Percentiles rank a stretch among this genome's conserved stretches.
These are phyloP conservation scores for Penicillium sp. DNA, from an alignment of 2,329 filamentous ascomycete species.

Conservation along the genomic window DNA sequence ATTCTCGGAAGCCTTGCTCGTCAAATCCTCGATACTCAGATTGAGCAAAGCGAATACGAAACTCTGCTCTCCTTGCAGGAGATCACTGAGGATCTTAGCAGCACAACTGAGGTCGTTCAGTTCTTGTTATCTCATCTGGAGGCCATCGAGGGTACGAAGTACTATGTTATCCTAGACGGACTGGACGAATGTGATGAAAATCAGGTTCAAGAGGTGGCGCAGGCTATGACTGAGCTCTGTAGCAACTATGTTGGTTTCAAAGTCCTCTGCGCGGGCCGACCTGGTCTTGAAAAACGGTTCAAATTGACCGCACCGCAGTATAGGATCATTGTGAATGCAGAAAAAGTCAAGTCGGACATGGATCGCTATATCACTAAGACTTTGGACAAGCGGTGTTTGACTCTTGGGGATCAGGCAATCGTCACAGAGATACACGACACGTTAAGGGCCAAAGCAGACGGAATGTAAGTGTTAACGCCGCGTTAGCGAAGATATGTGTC, in stretches of 20 bases:
- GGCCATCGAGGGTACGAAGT: not conserved
- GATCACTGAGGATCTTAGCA: not conserved
- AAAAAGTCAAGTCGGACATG: slow-evolving; percentile 13
- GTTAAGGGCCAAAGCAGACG: not conserved
- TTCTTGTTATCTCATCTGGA: not conserved
- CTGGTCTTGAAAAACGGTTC: slow-evolving; percentile 8
- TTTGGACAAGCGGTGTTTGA: not conserved
- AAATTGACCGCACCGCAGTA: not conserved
- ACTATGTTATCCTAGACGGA: slow-evolving; percentile 5
- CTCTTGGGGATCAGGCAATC: slow-evolving; percentile 7
- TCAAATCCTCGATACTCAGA: slow-evolving; percentile 14
- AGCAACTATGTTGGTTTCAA: not conserved
- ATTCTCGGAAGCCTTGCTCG: slow-evolving; percentile 21
- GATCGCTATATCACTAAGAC: not conserved
- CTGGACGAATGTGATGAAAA: slow-evolving; percentile 1
- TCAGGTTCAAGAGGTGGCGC: not conserved
- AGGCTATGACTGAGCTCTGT: not conserved
- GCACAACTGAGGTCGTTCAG: not conserved
- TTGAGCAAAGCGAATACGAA: not conserved
- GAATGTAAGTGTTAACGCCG: slow-evolving; percentile 1
- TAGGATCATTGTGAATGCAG: not conserved
- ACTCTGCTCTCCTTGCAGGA: not conserved
- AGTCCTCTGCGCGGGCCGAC: slow-evolving; percentile 18
- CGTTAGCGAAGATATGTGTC: too few relatives aligned
- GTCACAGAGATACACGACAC: not conserved